These are phyloP conservation scores for Pterulicium gracile DNA, from an alignment of 1,284 basidiomycete genomes.

Conservation along the genomic window DNA sequence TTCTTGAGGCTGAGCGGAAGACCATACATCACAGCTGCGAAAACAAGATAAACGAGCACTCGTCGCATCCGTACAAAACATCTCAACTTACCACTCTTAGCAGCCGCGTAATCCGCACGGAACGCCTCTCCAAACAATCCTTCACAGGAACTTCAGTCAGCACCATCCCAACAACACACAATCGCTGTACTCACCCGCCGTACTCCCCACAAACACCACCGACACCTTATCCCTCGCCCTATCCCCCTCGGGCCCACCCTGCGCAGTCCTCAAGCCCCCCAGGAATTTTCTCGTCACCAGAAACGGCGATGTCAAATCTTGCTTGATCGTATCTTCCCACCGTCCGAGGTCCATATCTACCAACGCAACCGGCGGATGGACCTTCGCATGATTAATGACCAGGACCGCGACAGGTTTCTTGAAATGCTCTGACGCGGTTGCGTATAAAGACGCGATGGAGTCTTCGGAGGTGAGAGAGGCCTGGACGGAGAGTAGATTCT, in stretches of 20 bases:
- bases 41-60: not conserved
- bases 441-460: conserved; percentile 37
- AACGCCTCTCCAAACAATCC: conserved; percentile 66
- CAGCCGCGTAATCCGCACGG: conserved; percentile 52
- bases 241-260: too few species aligned
- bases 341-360: conserved; percentile 50
- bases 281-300: conserved; percentile 55
- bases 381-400: conserved; percentile 60
- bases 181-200: not conserved
- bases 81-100: conserved; percentile 38
- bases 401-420: conserved; percentile 45
- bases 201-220: conserved; percentile 20
- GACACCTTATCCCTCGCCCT: conserved; percentile 39
- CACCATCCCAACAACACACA: not conserved
- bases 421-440: conserved; percentile 24
- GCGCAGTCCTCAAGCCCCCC: conserved; percentile 30
- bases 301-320: conserved; percentile 62
- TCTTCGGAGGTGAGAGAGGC: conserved; percentile 50
- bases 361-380: conserved; percentile 35
- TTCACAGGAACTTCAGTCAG: conserved; percentile 47
- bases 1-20: conserved; percentile 63
- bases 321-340: conserved; percentile 53
- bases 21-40: conserved; percentile 63
- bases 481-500: conserved; percentile 31
- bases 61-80: conserved; percentile 1